Evolutionary conservation across 441 rosid genomes (phyloP).

Genomic region (Metrosideros polymorpha): DNA sequence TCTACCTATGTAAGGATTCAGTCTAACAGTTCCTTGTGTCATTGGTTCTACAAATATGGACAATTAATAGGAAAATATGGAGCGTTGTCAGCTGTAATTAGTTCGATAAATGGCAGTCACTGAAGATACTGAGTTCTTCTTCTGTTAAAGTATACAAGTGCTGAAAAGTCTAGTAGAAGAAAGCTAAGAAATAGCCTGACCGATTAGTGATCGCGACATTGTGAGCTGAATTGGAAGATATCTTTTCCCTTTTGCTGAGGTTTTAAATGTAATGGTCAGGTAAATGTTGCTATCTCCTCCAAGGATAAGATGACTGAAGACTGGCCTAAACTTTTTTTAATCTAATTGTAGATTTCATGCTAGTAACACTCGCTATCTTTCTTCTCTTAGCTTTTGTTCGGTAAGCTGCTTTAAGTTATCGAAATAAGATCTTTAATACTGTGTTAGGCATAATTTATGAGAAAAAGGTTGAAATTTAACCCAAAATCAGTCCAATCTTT

Average conservation of each 20-base stretch:
- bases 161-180: background rate
- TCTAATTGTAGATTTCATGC: background rate
- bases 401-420: background rate
- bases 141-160: background rate
- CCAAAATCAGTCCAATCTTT: background rate
- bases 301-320: slow-evolving; percentile 27
- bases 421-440: background rate
- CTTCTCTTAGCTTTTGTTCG: background rate
- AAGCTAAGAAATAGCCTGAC: background rate
- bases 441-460: background rate
- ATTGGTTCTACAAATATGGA: background rate
- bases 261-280: slow-evolving; percentile 33
- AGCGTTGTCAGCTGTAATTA: background rate
- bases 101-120: background rate
- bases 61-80: background rate
- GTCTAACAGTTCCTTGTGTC: background rate
- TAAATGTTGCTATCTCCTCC: slow-evolving; percentile 66
- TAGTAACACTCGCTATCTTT: background rate
- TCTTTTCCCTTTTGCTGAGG: background rate
- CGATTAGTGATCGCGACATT: background rate
- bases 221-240: background rate
- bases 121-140: background rate
- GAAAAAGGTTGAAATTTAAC: background rate
- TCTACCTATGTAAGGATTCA: background rate
- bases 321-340: background rate